Evolutionary conservation across 2,329 filamentous ascomycete genomes (phyloP).

Genomic region (Apiospora marii): DNA sequence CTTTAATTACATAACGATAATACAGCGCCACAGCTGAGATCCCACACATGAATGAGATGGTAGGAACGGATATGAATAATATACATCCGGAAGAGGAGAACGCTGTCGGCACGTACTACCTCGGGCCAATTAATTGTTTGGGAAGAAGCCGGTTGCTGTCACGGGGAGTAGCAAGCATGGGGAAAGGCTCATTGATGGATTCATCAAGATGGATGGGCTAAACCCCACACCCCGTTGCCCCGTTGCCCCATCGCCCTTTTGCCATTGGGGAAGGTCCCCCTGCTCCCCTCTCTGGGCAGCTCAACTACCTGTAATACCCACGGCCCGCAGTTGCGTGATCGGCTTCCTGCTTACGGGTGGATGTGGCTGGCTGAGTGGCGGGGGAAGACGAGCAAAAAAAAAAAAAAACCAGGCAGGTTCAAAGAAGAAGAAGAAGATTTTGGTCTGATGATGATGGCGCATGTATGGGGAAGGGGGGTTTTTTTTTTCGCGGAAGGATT

Average conservation of each 20-base stretch:
- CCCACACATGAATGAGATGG: background rate
- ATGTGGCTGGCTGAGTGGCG: background rate
- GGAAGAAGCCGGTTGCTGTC: background rate
- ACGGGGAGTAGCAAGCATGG: background rate
- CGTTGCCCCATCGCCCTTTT: background rate
- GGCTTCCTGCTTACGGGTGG: slow-evolving; percentile 9
- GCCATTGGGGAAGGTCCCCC: background rate
- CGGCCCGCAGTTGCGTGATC: background rate
- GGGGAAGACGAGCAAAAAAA: background rate
- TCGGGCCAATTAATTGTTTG: background rate
- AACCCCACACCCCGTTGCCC: background rate
- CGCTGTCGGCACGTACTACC: background rate
- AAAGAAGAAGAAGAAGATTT: background rate
- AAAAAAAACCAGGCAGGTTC: too few relatives aligned
- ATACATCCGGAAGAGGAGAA: background rate
- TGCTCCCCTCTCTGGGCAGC: background rate
- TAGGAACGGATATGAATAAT: background rate
- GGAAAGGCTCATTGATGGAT: background rate
- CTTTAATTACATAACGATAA: too few relatives aligned
- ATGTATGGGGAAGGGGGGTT: too few relatives aligned
- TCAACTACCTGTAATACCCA: background rate
- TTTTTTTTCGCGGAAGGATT: background rate
- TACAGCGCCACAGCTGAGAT: background rate
- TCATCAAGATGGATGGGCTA: background rate
- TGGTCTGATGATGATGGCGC: too few relatives aligned